phyloP scores from a whole-genome alignment of 495 filamentous ascomycete genomes.

The Aspergillus diversus region DNA sequence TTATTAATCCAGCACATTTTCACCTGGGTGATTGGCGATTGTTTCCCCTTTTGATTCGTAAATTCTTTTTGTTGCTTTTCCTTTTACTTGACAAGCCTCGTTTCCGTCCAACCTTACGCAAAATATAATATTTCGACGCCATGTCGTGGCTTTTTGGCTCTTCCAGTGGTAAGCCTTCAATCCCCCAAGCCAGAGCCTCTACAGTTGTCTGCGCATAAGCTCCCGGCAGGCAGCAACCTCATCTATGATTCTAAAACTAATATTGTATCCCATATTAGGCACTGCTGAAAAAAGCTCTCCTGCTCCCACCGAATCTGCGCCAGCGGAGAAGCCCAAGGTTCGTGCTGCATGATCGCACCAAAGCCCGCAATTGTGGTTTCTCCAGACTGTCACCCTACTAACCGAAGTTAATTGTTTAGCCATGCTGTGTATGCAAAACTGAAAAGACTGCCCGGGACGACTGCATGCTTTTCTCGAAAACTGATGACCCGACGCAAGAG shows the following conservation, averaged over 20 bases:
- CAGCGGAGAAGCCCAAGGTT: slow-evolving; percentile 61
- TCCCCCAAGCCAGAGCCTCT: neutral
- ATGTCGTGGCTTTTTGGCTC: slow-evolving; percentile 51
- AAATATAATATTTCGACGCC: slow-evolving; percentile 11
- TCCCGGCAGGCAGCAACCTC: neutral
- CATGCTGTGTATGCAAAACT: slow-evolving; percentile 95
- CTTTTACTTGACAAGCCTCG: slow-evolving; percentile 4
- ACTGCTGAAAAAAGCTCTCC: slow-evolving; percentile 32
- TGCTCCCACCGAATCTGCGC: slow-evolving; percentile 32
- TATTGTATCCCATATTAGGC: slow-evolving; percentile 7
- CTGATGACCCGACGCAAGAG: slow-evolving; percentile 72
- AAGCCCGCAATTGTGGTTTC: no score
- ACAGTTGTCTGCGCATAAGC: no score
- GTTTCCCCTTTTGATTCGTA: neutral
- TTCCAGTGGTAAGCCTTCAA: slow-evolving; percentile 38
- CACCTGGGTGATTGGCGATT: slow-evolving; percentile 9
- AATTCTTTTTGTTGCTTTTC: neutral
- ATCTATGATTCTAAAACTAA: slow-evolving; percentile 1
- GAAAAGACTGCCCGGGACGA: slow-evolving; percentile 93
- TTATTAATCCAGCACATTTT: slow-evolving; percentile 37
- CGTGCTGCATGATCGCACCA: slow-evolving; percentile 1
- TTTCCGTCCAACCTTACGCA: neutral
- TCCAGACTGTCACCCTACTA: neutral
- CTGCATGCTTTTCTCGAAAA: slow-evolving; percentile 95
- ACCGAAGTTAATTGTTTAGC: slow-evolving; percentile 51